Conservation (phyloP, 495 filamentous ascomycete genomes). For the Annulohypoxylon stygium region DNA sequence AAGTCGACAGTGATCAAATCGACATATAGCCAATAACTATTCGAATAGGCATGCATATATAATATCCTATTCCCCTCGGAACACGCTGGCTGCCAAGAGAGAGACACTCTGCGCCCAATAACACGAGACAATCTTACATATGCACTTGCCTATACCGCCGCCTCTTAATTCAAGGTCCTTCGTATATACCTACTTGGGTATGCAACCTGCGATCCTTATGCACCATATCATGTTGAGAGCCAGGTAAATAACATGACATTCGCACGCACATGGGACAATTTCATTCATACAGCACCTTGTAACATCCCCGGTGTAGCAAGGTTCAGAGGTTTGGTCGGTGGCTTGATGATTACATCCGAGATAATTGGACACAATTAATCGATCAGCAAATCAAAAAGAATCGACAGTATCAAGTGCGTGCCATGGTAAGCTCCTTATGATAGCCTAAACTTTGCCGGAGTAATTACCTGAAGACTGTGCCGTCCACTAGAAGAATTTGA, state of each 20-base stretch:
- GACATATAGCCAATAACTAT: neutral
- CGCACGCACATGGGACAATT: no score
- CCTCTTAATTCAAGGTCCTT: neutral
- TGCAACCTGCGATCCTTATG: neutral
- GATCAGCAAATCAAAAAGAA: neutral
- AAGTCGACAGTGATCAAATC: neutral
- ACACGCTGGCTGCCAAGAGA: neutral
- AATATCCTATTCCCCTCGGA: neutral
- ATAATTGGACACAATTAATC: neutral
- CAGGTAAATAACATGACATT: no score
- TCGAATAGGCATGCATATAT: neutral
- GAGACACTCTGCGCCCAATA: neutral
- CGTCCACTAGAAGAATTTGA: no score
- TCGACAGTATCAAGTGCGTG: neutral
- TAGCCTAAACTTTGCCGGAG: neutral
- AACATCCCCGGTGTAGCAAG: neutral
- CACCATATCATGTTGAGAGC: neutral
- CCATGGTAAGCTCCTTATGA: neutral
- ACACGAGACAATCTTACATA: constrained; percentile 4
- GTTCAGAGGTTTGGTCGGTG: neutral
- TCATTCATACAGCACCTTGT: neutral
- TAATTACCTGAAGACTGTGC: neutral
- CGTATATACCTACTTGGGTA: neutral
- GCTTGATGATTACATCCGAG: neutral
- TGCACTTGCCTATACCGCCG: neutral